Evolutionary conservation across 495 filamentous ascomycete genomes (phyloP).

Genomic region (Aspergillus cavernicola): DNA sequence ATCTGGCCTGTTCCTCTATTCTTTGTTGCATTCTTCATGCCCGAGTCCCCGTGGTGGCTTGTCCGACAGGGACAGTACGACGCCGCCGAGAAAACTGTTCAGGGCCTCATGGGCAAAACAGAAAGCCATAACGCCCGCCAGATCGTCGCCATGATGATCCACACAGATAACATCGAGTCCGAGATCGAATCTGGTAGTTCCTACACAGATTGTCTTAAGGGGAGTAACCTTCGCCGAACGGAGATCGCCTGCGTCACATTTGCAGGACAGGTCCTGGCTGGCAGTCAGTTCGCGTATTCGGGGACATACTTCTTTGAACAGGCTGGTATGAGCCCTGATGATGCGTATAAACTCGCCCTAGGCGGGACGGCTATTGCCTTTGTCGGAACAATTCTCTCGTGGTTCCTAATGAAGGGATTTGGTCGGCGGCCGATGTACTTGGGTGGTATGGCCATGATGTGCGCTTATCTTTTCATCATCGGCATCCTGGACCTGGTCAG

Average conservation of each 20-base stretch:
- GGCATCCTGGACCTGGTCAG: slow-evolving; percentile 56
- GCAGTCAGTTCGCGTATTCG: slow-evolving; percentile 67
- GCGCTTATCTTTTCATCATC: slow-evolving; percentile 55
- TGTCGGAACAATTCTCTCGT: slow-evolving; percentile 51
- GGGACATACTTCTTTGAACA: slow-evolving; percentile 69
- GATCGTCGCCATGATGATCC: slow-evolving; percentile 49
- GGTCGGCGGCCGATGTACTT: slow-evolving; percentile 69
- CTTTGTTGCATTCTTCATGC: slow-evolving; percentile 51
- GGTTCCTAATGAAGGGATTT: slow-evolving; percentile 45
- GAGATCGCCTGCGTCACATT: slow-evolving; percentile 67
- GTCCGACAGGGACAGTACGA: slow-evolving; percentile 47
- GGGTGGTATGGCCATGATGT: slow-evolving; percentile 56
- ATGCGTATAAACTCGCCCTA: slow-evolving; percentile 50
- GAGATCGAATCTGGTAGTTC: slow-evolving; percentile 54
- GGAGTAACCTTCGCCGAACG: slow-evolving; percentile 64
- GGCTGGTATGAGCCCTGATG: slow-evolving; percentile 54
- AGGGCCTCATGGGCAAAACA: slow-evolving; percentile 37
- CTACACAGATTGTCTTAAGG: slow-evolving; percentile 69
- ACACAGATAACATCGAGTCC: slow-evolving; percentile 59
- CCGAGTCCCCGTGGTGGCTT: slow-evolving; percentile 64
- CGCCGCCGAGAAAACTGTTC: slow-evolving; percentile 40
- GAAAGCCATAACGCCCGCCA: slow-evolving; percentile 15
- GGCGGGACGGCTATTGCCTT: slow-evolving; percentile 59
- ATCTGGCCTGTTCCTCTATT: slow-evolving; percentile 57
- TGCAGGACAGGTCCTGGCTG: slow-evolving; percentile 69